Evolutionary conservation across 345 rosid species (phyloP).

Genomic region (Eucalyptus regnans): DNA sequence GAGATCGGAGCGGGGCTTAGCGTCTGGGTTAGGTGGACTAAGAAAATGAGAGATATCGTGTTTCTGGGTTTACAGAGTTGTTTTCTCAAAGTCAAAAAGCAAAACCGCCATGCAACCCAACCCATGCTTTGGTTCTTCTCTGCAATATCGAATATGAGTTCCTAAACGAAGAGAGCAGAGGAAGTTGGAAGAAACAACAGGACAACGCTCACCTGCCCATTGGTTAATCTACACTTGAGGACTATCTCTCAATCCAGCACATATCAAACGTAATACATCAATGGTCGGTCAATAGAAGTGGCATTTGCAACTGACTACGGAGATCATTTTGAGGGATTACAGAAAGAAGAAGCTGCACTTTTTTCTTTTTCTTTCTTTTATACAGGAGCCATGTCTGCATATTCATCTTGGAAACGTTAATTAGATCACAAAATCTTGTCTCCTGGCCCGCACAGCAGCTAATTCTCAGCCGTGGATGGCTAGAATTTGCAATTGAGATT

Average conservation of each 20-base stretch:
- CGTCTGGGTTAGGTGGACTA: neutral
- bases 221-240: neutral
- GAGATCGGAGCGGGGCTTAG: neutral
- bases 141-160: neutral
- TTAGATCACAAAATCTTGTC: neutral
- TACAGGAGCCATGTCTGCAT: neutral
- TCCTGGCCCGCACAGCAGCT: fast-evolving
- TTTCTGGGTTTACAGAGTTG: neutral
- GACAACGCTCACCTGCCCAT: neutral
- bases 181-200: neutral
- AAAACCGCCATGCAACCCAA: no score
- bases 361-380: no score
- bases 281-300: neutral
- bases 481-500: no score
- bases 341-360: neutral
- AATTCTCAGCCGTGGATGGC: no score
- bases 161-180: neutral
- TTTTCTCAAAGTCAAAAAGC: neutral
- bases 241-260: neutral
- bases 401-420: neutral
- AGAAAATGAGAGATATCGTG: neutral
- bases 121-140: neutral
- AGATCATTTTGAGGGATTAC: neutral
- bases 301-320: neutral
- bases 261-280: neutral